These are phyloP conservation scores for Aureobasidium vineae DNA, from an alignment of 2,329 filamentous ascomycete species.

Conservation along the genomic window DNA sequence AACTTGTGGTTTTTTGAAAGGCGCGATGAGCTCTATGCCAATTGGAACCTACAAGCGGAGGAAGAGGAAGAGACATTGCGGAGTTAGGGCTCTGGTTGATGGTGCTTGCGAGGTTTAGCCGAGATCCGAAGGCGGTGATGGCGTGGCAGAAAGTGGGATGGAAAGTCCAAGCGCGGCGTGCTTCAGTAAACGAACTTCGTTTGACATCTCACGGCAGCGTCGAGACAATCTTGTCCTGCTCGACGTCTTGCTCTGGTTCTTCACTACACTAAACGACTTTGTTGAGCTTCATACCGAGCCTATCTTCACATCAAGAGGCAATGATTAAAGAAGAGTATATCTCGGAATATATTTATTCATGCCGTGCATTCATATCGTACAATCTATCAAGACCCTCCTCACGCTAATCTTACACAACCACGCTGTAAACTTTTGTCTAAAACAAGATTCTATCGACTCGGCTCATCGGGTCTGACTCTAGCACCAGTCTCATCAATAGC, in stretches of 20 bases:
- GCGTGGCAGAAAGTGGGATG: neutral
- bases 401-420: slow-evolving; percentile 22
- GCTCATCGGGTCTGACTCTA: slow-evolving; percentile 33
- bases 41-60: neutral
- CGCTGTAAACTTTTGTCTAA: neutral
- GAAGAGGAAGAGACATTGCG: neutral
- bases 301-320: neutral
- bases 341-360: neutral
- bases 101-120: neutral
- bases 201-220: neutral
- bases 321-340: neutral
- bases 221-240: neutral
- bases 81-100: neutral
- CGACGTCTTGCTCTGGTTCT: neutral
- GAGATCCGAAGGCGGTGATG: neutral
- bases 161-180: neutral
- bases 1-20: slow-evolving; percentile 1
- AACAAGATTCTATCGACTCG: slow-evolving; percentile 7
- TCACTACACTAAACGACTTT: neutral
- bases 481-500: slow-evolving; percentile 36
- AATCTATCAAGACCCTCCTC: neutral
- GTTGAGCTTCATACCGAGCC: neutral
- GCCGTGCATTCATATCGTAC: slow-evolving; percentile 1
- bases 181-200: neutral
- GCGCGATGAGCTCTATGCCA: slow-evolving; percentile 3